phyloP scores from a whole-genome alignment of 805 yeast genomes.

The Nematodospora valgi region DNA sequence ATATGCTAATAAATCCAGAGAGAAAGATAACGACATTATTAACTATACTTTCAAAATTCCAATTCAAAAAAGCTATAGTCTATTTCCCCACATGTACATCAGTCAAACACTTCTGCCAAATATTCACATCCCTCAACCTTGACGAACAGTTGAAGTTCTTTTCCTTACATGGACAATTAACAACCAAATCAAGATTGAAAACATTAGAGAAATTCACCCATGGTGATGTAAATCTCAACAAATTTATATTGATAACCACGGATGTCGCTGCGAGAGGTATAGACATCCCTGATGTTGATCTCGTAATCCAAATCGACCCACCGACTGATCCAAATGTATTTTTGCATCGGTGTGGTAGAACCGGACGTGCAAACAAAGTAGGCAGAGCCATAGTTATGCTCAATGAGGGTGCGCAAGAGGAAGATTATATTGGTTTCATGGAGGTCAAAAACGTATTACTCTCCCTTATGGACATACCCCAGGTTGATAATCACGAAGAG shows the following conservation, averaged over 20 bases:
- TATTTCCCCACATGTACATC: slow-evolving; percentile 89
- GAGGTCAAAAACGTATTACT: slow-evolving; percentile 60
- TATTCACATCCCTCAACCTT: slow-evolving; percentile 41
- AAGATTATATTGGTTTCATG: slow-evolving; percentile 78
- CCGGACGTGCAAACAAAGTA: slow-evolving; percentile 84
- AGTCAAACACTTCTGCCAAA: slow-evolving; percentile 71
- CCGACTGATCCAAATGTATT: slow-evolving; percentile 92
- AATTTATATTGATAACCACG: slow-evolving; percentile 77
- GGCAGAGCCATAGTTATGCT: slow-evolving; percentile 80
- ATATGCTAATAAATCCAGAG: slow-evolving; percentile 56
- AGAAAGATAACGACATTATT: slow-evolving; percentile 59
- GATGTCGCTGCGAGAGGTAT: slow-evolving; percentile 99
- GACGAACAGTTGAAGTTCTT: slow-evolving; percentile 43
- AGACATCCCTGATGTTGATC: slow-evolving; percentile 91
- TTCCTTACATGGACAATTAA: slow-evolving; percentile 88
- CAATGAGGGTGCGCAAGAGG: slow-evolving; percentile 69
- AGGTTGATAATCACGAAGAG: slow-evolving; percentile 21
- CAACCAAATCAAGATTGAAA: slow-evolving; percentile 73
- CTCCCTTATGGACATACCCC: slow-evolving; percentile 31
- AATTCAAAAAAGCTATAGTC: slow-evolving; percentile 78
- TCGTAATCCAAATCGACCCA: slow-evolving; percentile 92
- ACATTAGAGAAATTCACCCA: slow-evolving; percentile 63
- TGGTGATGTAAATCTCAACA: slow-evolving; percentile 35
- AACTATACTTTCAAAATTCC: slow-evolving; percentile 47
- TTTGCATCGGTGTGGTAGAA: slow-evolving; percentile 91